A percentile compares a stretch with the other conserved stretches of the same genome.
Evolutionary conservation across 2,329 filamentous ascomycete genomes (phyloP).

Genomic region (Verticillium albo-atrum): DNA sequence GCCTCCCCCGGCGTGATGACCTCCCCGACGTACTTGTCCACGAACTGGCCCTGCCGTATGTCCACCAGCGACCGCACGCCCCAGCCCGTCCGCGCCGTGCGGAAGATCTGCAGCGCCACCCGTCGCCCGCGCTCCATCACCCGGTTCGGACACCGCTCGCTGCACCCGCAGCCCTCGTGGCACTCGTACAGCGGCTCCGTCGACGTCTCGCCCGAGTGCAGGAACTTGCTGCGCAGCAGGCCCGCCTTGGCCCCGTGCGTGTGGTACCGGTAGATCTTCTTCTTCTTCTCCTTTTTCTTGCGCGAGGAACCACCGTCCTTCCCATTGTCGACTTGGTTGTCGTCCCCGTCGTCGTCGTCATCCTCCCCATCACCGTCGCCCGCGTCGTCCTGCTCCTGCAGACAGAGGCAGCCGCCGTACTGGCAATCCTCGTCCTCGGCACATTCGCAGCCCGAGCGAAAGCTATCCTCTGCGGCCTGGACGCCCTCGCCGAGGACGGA

Average conservation of each 20-base stretch:
- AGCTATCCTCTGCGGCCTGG: constrained; percentile 51
- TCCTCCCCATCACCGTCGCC: constrained; percentile 39
- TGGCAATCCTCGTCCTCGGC: constrained; percentile 58
- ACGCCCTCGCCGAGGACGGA: constrained; percentile 59
- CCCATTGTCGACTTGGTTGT: constrained; percentile 15
- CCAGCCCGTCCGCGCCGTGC: constrained; percentile 70
- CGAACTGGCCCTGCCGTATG: constrained; percentile 69
- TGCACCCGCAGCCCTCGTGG: constrained; percentile 66
- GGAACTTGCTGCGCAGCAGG: constrained; percentile 45
- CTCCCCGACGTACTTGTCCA: constrained; percentile 75
- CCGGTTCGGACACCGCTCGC: constrained; percentile 62
- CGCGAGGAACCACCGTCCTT: constrained; percentile 3
- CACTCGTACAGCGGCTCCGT: constrained; percentile 74
- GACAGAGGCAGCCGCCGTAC: constrained; percentile 62
- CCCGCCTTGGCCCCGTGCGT: constrained; percentile 46
- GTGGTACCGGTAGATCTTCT: constrained; percentile 62
- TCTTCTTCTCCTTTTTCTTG: no score
- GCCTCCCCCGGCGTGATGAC: constrained; percentile 63
- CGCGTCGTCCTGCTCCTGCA: constrained; percentile 57
- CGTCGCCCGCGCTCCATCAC: constrained; percentile 71
- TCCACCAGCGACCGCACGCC: constrained; percentile 62
- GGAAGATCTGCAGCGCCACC: constrained; percentile 72
- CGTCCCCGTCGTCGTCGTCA: constrained; percentile 8
- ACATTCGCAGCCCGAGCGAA: constrained; percentile 68
- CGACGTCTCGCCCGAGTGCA: constrained; percentile 31